Evolutionary conservation across 2,329 filamentous ascomycete genomes (phyloP), one percentile per base, ranked within the genome.

Genomic region (Cytospora leucostoma): DNA sequence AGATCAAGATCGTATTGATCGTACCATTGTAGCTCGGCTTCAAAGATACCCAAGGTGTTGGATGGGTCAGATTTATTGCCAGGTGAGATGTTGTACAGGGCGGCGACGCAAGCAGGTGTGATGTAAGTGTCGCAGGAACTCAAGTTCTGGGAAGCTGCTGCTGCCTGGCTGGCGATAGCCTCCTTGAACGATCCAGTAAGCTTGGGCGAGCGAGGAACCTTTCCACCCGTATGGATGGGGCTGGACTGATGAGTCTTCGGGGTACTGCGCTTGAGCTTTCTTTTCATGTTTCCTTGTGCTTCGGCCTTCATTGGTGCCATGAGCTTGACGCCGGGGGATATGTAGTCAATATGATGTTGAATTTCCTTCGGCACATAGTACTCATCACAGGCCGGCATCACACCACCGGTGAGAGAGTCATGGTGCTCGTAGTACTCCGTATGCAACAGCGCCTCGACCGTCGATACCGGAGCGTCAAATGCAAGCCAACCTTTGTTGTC

Each of bases 21-120:
- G 56, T 77, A 78, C 52, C 71, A 72, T 61, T 77, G 74, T 33
- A 72, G 68, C 8, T 68, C 60, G 33, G 74, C 71, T 65, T 79
- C 74, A 50, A 67, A 71, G n/a, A 71, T 66, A 4, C 69, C 69
- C 44, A 71, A 34, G 33, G 65, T 61, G 40, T 71, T 71, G 21
- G 56, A 62, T 5, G 67, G 62, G 19, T 63, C 52, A 12, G 65
- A 56, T 17, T 65, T 47, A 7, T 56, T 61, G 19, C 61, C 65
- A 2, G 56, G 57, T 4, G 68, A 63, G 47, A 70, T 70, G 0
- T 65, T 49, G 51, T 70, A 71, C 21, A 65, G 51, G 3, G 63
- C 63, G 21, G 63, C 63, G 7, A 62, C 44, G 15, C 63, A 65
- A 15, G 38, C 51, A 6, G 63, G 63, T 11, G 63, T 65, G 27